These are phyloP conservation scores for Alternaria alternata DNA, from an alignment of 2,329 filamentous ascomycete genomes.

Conservation along the genomic window DNA sequence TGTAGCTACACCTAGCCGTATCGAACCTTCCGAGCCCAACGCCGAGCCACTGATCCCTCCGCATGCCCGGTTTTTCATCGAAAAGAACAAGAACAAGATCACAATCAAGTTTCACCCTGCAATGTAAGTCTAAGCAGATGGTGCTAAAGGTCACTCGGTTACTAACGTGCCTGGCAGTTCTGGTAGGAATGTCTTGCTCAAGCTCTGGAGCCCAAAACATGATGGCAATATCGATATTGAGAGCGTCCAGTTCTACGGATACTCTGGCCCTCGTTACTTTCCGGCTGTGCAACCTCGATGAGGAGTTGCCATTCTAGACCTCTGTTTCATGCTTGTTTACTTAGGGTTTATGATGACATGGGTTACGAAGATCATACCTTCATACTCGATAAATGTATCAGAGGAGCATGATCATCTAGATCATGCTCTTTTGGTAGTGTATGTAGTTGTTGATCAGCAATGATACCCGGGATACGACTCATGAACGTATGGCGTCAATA, in stretches of 20 bases:
- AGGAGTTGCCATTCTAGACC: background rate
- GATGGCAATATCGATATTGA: slow-evolving; percentile 89
- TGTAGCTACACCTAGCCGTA: slow-evolving; percentile 45
- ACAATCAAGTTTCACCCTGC: slow-evolving; percentile 86
- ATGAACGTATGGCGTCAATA: background rate
- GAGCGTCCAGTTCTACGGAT: slow-evolving; percentile 82
- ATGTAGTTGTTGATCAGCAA: background rate
- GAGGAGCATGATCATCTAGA: background rate
- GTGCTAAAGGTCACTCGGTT: background rate
- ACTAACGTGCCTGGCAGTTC: slow-evolving; percentile 57
- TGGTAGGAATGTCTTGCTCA: slow-evolving; percentile 83
- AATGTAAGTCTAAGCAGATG: slow-evolving; percentile 57
- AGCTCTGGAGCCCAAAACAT: slow-evolving; percentile 83
- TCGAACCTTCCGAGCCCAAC: slow-evolving; percentile 39
- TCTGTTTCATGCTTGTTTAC: background rate
- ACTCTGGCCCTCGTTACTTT: slow-evolving; percentile 85
- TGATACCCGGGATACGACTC: slow-evolving; percentile 4
- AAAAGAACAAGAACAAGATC: slow-evolving; percentile 82
- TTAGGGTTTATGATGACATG: background rate
- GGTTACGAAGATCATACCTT: background rate
- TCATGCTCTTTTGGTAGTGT: background rate
- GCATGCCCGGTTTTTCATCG: slow-evolving; percentile 84
- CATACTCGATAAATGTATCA: background rate
- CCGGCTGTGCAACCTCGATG: slow-evolving; percentile 66
- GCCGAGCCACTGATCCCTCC: slow-evolving; percentile 66